Percentiles rank a stretch among this genome's conserved stretches.
phyloP scores from a whole-genome alignment of 371 early-diverging fungal species.

The Cokeromyces recurvatus region DNA sequence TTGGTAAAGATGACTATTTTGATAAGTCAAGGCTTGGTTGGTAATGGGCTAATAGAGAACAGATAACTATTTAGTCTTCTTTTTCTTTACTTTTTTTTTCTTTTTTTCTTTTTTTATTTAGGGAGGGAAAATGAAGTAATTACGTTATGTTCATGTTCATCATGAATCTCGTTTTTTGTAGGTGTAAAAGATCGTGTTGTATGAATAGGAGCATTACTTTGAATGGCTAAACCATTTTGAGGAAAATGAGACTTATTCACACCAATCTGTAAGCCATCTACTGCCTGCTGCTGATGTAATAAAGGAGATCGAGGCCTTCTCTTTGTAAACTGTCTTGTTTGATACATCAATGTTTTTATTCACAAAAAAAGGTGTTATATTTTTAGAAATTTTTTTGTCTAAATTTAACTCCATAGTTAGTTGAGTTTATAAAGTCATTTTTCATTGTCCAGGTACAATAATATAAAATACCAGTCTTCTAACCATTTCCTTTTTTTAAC shows the following conservation, averaged over 20 bases:
- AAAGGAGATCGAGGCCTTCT: slow-evolving; percentile 17
- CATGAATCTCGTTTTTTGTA: not conserved
- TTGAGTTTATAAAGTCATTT: no score
- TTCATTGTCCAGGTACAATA: no score
- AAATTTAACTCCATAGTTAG: no score
- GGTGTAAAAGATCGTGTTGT: not conserved
- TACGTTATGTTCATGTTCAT: not conserved
- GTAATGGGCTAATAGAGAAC: not conserved
- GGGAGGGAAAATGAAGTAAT: no score
- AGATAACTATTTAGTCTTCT: not conserved
- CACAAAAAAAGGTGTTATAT: no score
- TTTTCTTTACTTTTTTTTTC: not conserved
- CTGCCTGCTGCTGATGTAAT: slow-evolving; percentile 3
- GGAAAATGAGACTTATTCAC: slow-evolving; percentile 3
- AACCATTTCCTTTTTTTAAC: no score
- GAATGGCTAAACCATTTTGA: slow-evolving; percentile 14
- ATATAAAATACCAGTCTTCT: no score
- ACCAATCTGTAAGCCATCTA: slow-evolving; percentile 10
- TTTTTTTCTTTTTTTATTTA: no score
- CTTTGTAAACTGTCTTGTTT: slow-evolving; percentile 21
- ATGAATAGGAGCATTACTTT: slow-evolving; percentile 13
- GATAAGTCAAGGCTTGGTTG: no score
- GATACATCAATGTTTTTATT: no score
- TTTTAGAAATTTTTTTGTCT: no score
- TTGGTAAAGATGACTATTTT: no score